phyloP scores from a whole-genome alignment of 2,329 filamentous ascomycete genomes.

The Curvularia lunata region DNA sequence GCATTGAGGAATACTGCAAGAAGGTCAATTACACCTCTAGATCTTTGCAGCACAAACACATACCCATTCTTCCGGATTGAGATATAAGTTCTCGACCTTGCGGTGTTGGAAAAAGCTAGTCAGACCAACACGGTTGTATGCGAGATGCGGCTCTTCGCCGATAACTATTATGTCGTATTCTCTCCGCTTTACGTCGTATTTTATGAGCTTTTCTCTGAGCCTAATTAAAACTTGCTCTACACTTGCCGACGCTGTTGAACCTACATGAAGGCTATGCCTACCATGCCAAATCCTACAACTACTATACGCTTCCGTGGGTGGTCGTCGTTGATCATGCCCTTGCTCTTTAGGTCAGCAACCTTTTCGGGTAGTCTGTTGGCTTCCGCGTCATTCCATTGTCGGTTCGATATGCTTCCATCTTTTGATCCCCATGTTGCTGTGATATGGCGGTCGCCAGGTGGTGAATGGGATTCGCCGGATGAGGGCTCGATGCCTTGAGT shows the following conservation, averaged over 20 bases:
- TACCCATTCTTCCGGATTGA: slow-evolving; percentile 85
- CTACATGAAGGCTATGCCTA: slow-evolving; percentile 86
- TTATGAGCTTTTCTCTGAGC: slow-evolving; percentile 82
- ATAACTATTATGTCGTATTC: slow-evolving; percentile 85
- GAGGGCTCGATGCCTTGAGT: slow-evolving; percentile 44
- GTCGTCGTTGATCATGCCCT: slow-evolving; percentile 37
- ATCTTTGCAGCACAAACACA: neutral
- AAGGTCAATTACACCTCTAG: slow-evolving; percentile 5
- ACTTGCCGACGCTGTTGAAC: slow-evolving; percentile 40
- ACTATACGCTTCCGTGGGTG: slow-evolving; percentile 69
- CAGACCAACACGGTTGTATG: slow-evolving; percentile 89
- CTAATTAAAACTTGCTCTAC: slow-evolving; percentile 5
- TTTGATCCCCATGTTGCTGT: slow-evolving; percentile 37
- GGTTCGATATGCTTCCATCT: slow-evolving; percentile 51
- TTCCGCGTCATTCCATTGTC: slow-evolving; percentile 55
- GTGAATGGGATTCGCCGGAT: slow-evolving; percentile 41
- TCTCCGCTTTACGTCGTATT: slow-evolving; percentile 75
- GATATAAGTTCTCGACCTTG: slow-evolving; percentile 83
- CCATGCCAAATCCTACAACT: slow-evolving; percentile 90
- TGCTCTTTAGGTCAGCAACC: slow-evolving; percentile 42
- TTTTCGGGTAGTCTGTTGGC: slow-evolving; percentile 55
- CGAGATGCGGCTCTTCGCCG: slow-evolving; percentile 84
- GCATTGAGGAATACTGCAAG: slow-evolving; percentile 68
- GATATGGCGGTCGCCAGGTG: slow-evolving; percentile 28
- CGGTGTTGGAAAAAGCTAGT: slow-evolving; percentile 90